Conservation (phyloP, 2,329 filamentous ascomycete species). For the Fusarium sp. region DNA sequence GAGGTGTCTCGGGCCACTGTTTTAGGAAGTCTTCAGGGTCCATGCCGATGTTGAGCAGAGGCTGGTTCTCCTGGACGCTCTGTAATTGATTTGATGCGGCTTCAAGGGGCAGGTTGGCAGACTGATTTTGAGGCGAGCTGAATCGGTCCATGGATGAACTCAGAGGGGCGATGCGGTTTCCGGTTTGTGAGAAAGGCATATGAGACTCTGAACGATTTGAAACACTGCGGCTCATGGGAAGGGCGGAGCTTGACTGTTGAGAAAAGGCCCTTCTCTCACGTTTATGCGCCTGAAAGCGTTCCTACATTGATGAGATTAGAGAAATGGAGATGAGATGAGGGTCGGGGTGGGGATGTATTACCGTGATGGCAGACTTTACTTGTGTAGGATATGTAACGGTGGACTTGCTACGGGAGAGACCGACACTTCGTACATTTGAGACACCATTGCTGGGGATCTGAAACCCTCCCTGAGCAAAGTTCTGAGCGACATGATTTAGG, state of each 20-base stretch:
- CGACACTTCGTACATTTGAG: conserved; percentile 38
- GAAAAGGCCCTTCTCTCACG: conserved; percentile 45
- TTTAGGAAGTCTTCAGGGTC: conserved; percentile 56
- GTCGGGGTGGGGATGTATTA: conserved; percentile 29
- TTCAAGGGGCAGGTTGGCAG: conserved; percentile 43
- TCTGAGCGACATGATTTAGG: conserved; percentile 34
- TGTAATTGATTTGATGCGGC: conserved; percentile 48
- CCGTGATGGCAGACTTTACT: conserved; percentile 37
- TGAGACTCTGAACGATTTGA: conserved; percentile 57
- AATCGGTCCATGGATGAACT: conserved; percentile 47
- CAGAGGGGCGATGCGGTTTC: conserved; percentile 50
- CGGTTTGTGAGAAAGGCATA: conserved; percentile 54
- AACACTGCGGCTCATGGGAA: conserved; percentile 58
- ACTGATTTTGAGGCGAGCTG: conserved; percentile 50
- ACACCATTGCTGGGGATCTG: conserved; percentile 37
- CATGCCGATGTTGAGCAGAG: conserved; percentile 51
- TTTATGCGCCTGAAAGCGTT: conserved; percentile 34
- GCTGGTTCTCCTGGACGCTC: conserved; percentile 52
- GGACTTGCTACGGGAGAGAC: conserved; percentile 46
- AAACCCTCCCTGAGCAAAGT: conserved; percentile 29
- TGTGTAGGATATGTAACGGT: conserved; percentile 46
- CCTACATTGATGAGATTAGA: conserved; percentile 35
- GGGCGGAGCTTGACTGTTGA: conserved; percentile 48
- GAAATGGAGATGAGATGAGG: background rate
- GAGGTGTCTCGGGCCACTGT: conserved; percentile 36